Evolutionary conservation across 345 rosid species (phyloP).

Genomic region (Eucalyptus viminalis): DNA sequence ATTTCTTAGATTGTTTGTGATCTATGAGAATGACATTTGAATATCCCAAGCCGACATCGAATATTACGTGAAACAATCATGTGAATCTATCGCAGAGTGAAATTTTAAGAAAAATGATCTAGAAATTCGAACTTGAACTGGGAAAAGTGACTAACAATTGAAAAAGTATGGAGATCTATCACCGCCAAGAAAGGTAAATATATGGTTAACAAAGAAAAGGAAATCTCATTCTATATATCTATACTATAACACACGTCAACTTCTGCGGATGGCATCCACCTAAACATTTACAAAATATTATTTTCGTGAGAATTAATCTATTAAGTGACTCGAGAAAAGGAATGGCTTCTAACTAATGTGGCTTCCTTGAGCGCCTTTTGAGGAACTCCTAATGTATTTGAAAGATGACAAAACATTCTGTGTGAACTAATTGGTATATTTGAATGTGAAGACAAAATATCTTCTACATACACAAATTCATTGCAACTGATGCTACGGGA

Average conservation of each 20-base stretch:
- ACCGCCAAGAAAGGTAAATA: background rate
- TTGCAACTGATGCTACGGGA: background rate
- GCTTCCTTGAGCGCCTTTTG: background rate
- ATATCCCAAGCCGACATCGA: background rate
- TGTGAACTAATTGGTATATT: background rate
- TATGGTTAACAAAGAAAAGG: background rate
- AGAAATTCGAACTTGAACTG: background rate
- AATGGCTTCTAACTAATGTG: background rate
- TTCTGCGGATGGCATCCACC: background rate
- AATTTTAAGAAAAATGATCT: background rate
- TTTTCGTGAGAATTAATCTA: background rate
- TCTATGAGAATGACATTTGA: background rate
- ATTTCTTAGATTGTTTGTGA: background rate
- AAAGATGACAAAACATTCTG: background rate
- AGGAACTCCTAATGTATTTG: background rate
- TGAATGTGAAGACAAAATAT: background rate
- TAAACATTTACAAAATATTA: background rate
- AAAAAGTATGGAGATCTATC: background rate
- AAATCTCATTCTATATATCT: background rate
- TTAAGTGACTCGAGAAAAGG: background rate
- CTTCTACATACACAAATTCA: background rate
- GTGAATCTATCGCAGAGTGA: background rate
- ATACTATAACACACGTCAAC: background rate
- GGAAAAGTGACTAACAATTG: background rate
- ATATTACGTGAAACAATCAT: fast-evolving